These are phyloP conservation scores for Chaetomiaceae sp. DNA, from an alignment of 2,329 filamentous ascomycete genomes.

Conservation along the genomic window DNA sequence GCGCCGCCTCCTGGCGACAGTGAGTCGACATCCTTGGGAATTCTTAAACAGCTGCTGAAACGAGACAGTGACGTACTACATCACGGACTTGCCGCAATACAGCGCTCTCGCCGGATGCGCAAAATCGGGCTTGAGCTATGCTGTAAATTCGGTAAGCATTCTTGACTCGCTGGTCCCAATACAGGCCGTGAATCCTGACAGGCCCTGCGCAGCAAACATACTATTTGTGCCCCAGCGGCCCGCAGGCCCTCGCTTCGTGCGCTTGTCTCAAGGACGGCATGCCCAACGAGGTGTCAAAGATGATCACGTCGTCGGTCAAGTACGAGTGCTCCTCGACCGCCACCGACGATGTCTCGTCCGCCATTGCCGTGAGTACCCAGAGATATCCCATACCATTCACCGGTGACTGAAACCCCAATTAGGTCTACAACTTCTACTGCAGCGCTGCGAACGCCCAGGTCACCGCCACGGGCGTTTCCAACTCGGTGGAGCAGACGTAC, in stretches of 20 bases:
- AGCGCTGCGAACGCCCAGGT: conserved; percentile 43
- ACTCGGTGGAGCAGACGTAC: conserved; percentile 34
- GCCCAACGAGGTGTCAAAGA: conserved; percentile 38
- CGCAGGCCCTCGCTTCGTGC: conserved; percentile 49
- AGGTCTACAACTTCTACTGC: conserved; percentile 46
- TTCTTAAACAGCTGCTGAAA: neutral
- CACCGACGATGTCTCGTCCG: conserved; percentile 43
- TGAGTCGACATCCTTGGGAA: conserved; percentile 29
- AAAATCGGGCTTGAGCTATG: conserved; percentile 40
- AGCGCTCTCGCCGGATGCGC: conserved; percentile 43
- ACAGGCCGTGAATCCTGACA: neutral
- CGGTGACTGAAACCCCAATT: neutral
- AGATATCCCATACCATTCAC: neutral
- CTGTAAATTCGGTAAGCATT: conserved; percentile 37
- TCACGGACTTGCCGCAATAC: conserved; percentile 47
- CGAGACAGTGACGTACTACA: conserved; percentile 45
- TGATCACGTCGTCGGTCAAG: conserved; percentile 42
- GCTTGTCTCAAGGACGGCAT: conserved; percentile 48
- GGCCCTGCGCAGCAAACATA: conserved; percentile 32
- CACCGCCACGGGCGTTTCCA: conserved; percentile 37
- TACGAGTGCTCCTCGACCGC: conserved; percentile 42
- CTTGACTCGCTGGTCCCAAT: too few species aligned
- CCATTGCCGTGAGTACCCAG: conserved; percentile 30
- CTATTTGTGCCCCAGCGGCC: conserved; percentile 42
- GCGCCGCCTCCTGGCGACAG: conserved; percentile 48